Evolutionary conservation across 208 protist species (phyloP).

Genomic region (Wallacemonas sp.): DNA sequence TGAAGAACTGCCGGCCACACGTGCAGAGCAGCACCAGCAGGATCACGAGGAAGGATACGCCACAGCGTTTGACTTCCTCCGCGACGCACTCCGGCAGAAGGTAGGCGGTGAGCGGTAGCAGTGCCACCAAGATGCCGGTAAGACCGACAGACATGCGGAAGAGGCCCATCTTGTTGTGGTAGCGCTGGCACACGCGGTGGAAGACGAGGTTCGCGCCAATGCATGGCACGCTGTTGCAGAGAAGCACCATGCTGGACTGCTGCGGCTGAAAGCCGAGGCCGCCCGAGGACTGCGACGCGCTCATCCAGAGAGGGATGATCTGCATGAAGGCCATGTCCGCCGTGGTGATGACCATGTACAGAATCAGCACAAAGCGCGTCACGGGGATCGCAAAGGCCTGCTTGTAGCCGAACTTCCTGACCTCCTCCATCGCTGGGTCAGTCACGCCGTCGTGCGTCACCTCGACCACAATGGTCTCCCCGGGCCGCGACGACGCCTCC

Average conservation of each 20-base stretch:
- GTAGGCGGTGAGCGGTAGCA: conserved; percentile 32
- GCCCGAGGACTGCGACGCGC: conserved; percentile 44
- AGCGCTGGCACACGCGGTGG: conserved; percentile 30
- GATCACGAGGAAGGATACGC: conserved; percentile 14
- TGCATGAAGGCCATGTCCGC: conserved; percentile 54
- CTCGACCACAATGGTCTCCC: conserved; percentile 10
- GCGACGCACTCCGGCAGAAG: conserved; percentile 1
- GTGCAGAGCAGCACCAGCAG: conserved; percentile 35
- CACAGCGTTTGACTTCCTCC: not conserved
- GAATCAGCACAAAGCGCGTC: conserved; percentile 44
- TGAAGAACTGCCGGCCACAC: conserved; percentile 37
- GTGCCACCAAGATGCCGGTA: conserved; percentile 9
- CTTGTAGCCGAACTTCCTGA: conserved; percentile 49
- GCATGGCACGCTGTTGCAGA: conserved; percentile 45
- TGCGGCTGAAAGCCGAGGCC: conserved; percentile 39
- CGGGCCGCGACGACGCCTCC: not conserved
- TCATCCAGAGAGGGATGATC: conserved; percentile 61
- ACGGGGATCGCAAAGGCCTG: conserved; percentile 38
- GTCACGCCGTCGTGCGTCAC: conserved; percentile 12
- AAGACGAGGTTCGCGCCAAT: conserved; percentile 55
- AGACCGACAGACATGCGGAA: conserved; percentile 34
- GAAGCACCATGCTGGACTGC: conserved; percentile 52
- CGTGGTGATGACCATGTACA: conserved; percentile 65
- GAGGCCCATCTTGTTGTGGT: conserved; percentile 42
- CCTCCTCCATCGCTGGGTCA: not conserved